Evolutionary conservation across 2,329 filamentous ascomycete genomes (phyloP).

Genomic region (Fusarium kyushuense): DNA sequence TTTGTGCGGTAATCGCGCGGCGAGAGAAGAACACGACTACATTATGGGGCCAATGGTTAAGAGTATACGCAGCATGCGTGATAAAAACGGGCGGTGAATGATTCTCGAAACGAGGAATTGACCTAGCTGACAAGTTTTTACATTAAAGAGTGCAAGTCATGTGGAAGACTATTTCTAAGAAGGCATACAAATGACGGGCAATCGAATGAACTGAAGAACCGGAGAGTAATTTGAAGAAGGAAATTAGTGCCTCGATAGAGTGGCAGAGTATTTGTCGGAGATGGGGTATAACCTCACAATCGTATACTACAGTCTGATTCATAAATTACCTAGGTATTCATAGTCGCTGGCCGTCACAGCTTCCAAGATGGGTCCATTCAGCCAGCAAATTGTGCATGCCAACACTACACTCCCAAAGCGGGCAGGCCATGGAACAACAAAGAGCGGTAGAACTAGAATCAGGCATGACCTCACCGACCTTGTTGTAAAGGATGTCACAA

Average conservation of each 20-base stretch:
- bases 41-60: slow-evolving; percentile 24
- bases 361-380: neutral
- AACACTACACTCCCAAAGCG: slow-evolving; percentile 6
- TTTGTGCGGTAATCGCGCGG: slow-evolving; percentile 28
- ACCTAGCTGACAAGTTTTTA: slow-evolving; percentile 4
- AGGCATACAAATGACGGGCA: slow-evolving; percentile 3
- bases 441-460: slow-evolving; percentile 14
- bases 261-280: neutral
- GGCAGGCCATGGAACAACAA: slow-evolving; percentile 9
- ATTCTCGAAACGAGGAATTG: slow-evolving; percentile 5
- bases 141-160: neutral
- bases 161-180: neutral
- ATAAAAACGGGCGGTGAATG: slow-evolving; percentile 18
- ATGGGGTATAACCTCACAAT: slow-evolving; percentile 4
- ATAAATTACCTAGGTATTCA: neutral
- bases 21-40: slow-evolving; percentile 16
- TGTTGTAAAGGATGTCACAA: slow-evolving; percentile 25
- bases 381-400: slow-evolving; percentile 30
- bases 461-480: slow-evolving; percentile 34
- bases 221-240: neutral
- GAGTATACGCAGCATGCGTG: slow-evolving; percentile 15
- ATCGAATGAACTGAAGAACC: neutral
- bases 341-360: neutral
- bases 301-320: neutral
- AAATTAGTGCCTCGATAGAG: slow-evolving; percentile 1